phyloP scores from a whole-genome alignment of 345 rosid species.

The Passiflora organensis region DNA sequence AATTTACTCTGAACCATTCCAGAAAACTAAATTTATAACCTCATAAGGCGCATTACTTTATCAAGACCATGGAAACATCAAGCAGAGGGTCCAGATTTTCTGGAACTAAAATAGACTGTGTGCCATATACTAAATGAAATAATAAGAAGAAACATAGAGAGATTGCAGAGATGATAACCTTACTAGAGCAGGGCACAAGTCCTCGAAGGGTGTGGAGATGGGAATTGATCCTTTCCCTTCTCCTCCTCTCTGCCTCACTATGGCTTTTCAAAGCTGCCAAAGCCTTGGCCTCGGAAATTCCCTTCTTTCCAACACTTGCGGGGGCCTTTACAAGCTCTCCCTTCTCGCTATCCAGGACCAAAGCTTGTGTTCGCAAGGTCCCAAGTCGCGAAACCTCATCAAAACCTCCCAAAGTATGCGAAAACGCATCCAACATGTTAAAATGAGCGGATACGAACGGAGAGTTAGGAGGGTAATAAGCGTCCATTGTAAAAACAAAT shows the following conservation, averaged over 20 bases:
- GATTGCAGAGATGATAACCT: constrained; percentile 23
- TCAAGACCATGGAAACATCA: too few relatives aligned
- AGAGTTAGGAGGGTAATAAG: constrained; percentile 26
- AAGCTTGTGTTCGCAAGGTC: constrained; percentile 17
- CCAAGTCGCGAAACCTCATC: constrained; percentile 28
- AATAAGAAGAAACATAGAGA: not conserved
- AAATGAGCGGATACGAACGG: constrained; percentile 26
- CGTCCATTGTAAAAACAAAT: constrained; percentile 28
- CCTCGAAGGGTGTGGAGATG: constrained; percentile 49
- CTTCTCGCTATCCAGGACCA: constrained; percentile 44
- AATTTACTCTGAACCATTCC: too few relatives aligned
- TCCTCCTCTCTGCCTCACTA: constrained; percentile 50
- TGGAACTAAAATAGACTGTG: too few relatives aligned
- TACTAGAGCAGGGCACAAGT: constrained; percentile 36
- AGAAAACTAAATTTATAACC: too few relatives aligned
- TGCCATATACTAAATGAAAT: not conserved
- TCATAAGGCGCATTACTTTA: too few relatives aligned
- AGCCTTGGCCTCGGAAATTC: constrained; percentile 28
- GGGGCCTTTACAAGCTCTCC: constrained; percentile 43
- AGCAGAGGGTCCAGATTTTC: too few relatives aligned
- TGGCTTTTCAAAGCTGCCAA: constrained; percentile 49
- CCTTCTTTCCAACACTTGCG: constrained; percentile 21
- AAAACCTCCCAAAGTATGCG: constrained; percentile 19
- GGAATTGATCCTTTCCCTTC: constrained; percentile 47
- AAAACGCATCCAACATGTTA: constrained; percentile 26